Base-by-base conservation (phyloP, 768 basidiomycete species). In the Pleurotus giganteus region DNA sequence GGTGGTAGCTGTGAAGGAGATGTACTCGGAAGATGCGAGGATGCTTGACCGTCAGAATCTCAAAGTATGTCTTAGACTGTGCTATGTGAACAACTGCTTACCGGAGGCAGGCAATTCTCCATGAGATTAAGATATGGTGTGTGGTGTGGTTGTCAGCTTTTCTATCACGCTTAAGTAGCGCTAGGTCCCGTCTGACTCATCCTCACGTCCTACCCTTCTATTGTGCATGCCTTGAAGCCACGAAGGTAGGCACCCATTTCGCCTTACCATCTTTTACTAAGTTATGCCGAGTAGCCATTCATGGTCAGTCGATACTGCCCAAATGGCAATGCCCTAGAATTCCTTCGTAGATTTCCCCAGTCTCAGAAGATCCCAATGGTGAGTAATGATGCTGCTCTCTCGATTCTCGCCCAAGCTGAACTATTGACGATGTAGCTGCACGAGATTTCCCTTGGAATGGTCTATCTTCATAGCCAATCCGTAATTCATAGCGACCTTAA, bases 191-290 rank as follows among this genome's bases (percentile, higher is more conserved):
- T 55, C 46, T 74, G 7, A 58, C 51, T 0, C 74, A 75, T 50
- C 59, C 63, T 0, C 72, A 74, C 36, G 66, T 74, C 21, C 57
- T 75, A 23, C 72, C 71, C 2, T 56, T 74, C 24, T 66, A 68
- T 58, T 73, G 73, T 1, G 46, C 70, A 12, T 74, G 61, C 37
- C 26, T 47, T 9, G 46, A 47, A 19, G 23, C 4, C n/a, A 19
- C 11, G 4, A 6, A 26, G 46, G 46, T 47, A 29, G 7, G 15
- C 13, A 7, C 21, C 15, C 9, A 9, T 47, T 4, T 24, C 15
- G 4, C 27, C 8, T 29, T 47, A 15, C 28, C 15, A 7, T 24
- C 28, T 15, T 15, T 31, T n/a, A 5, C 17, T 55, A 61, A 11
- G 47, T 60, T 19, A 13, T 31, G 42, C n/a, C 27, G 21, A 9